Conservation (phyloP, 306 rosid genomes). For the Psophocarpus tetragonolobus region DNA sequence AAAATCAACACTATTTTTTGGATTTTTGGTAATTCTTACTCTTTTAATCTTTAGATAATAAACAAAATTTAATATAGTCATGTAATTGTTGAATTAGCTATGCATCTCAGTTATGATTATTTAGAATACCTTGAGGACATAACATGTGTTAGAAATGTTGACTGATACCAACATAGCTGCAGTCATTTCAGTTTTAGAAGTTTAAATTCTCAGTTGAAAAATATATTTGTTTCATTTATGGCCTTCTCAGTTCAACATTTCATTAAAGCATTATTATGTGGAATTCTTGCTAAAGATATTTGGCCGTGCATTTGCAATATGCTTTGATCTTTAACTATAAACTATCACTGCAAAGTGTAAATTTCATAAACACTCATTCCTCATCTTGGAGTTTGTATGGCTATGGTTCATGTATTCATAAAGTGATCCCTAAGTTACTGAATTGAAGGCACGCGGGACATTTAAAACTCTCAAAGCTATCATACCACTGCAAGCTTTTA, state of each 20-base stretch:
- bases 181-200: not conserved
- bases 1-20: not conserved
- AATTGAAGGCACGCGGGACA: constrained; percentile 40
- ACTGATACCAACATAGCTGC: not conserved
- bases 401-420: not conserved
- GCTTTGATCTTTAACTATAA: not conserved
- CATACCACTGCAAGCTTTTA: constrained; percentile 47
- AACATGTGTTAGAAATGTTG: not conserved
- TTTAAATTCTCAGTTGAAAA: not conserved
- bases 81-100: not conserved
- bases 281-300: not conserved
- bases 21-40: not conserved
- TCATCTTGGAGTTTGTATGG: not conserved
- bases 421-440: not conserved
- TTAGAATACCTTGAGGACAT: not conserved
- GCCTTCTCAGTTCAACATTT: not conserved
- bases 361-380: not conserved
- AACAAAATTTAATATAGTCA: not conserved
- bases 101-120: not conserved
- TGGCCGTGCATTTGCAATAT: not conserved
- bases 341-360: not conserved
- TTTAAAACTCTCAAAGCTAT: constrained; percentile 36
- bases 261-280: not conserved
- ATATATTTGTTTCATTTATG: not conserved
- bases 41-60: not conserved